Percentiles rank a stretch among this genome's conserved stretches.
Conservation (phyloP, 2,329 filamentous ascomycete genomes). For the Amphichorda felina region DNA sequence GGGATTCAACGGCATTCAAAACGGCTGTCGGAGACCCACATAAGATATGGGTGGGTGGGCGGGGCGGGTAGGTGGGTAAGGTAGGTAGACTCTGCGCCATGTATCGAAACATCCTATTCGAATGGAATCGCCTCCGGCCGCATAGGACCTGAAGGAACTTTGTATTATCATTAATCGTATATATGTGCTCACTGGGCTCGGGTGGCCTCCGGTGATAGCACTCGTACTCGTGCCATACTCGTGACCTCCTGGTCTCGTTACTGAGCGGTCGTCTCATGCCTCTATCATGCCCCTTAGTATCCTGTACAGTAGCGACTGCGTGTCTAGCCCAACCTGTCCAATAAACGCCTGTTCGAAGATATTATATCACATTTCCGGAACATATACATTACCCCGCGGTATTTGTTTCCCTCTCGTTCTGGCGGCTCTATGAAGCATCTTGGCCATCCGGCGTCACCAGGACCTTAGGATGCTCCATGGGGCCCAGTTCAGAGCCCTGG, state of each 20-base stretch:
- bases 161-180: conserved; percentile 5
- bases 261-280: not conserved
- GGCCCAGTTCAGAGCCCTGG: conserved; percentile 58
- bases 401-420: no score
- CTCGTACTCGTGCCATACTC: not conserved
- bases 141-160: not conserved
- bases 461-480: conserved; percentile 38
- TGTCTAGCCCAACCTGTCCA: not conserved
- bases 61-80: no score
- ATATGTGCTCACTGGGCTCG: no score
- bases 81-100: no score
- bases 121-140: no score
- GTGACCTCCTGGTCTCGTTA: not conserved
- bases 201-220: no score
- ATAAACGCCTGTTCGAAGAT: not conserved
- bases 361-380: no score
- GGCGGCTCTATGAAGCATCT: not conserved
- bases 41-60: no score
- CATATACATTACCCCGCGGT: not conserved
- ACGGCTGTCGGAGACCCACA: no score
- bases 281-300: not conserved
- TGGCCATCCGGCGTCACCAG: conserved; percentile 11
- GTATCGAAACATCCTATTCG: no score
- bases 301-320: not conserved
- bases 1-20: no score